These are phyloP conservation scores for Polychytrium aggregatum DNA, from an alignment of 192 early-diverging fungal species.

Conservation along the genomic window DNA sequence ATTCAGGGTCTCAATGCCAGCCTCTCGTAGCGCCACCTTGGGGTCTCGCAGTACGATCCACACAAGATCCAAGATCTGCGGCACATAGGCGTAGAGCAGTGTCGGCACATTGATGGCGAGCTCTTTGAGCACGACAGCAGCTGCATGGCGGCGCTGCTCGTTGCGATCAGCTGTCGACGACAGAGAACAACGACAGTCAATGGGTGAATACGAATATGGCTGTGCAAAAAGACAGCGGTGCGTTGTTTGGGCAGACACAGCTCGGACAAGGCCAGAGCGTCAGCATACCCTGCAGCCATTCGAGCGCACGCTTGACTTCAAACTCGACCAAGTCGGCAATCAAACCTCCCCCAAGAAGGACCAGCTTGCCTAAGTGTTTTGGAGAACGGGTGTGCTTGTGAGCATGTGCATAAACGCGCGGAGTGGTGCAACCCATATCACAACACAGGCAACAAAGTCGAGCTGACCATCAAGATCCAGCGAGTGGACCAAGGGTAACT, in stretches of 20 bases:
- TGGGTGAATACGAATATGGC: too few species aligned
- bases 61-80: constrained; percentile 58
- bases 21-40: constrained; percentile 47
- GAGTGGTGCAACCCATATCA: not conserved
- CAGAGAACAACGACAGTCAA: too few species aligned
- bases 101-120: constrained; percentile 53
- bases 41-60: constrained; percentile 61
- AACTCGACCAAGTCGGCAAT: constrained; percentile 56
- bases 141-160: constrained; percentile 39
- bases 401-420: too few species aligned
- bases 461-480: not conserved
- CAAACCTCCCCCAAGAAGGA: constrained; percentile 33
- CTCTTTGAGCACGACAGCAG: constrained; percentile 55
- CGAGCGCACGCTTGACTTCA: constrained; percentile 53
- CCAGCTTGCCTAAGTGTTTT: constrained; percentile 48
- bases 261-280: constrained; percentile 1
- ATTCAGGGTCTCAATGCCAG: constrained; percentile 57
- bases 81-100: constrained; percentile 60
- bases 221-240: too few species aligned
- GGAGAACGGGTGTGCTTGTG: too few species aligned
- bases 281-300: constrained; percentile 43
- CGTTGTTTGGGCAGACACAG: too few species aligned
- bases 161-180: constrained; percentile 5
- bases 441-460: not conserved
- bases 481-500: too few species aligned